Evolutionary conservation across 352 stramenopile species (phyloP), one percentile per base, ranked within the genome.

Genomic region (Phytophthora palmivora): DNA sequence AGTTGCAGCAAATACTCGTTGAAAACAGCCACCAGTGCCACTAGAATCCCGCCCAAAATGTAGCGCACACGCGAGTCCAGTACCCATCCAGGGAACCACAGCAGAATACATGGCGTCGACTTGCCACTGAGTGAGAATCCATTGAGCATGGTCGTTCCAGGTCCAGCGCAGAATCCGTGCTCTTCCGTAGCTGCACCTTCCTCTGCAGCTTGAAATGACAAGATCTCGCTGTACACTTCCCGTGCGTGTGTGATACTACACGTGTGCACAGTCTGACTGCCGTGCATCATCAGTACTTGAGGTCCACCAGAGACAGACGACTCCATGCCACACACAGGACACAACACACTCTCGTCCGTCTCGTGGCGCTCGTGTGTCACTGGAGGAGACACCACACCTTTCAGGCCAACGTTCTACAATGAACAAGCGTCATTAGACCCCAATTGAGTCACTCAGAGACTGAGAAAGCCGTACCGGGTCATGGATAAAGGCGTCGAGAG

Each of bases 31-130:
- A 74, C 72, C 4, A 87, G 63, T 15, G 78, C 75, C 38, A 92
- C 79, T 3, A 79, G 54, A 21, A 87, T 15, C 15, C 80, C 88
- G 4, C 79, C 81, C 12, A 82, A 51, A 8, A 84, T 44, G 62
- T 89, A 92, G 9, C 71, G 68, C 57, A 71, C 63, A 7, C 65
- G 73, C 24, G 83, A 87, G 34, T 79, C 77, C 28, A 92, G 61
- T 24, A 90, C 73, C 83, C 83, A 92, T 12, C 79, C 80, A 46
- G 80, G 79, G 52, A 92, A 92, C 83, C 83, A 92, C 26, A 92
- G 73, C 57, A 90, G 36, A 14, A 92, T 67, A 50, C 83, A 92
- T 18, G 79, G 74, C 57, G 72, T 72, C 9, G 67, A 69, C n/a
- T 41, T 70, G 18, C 52, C 49, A 34, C 57, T 72, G 26, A 89